Percentiles rank a stretch among this genome's conserved stretches.
Evolutionary conservation across 2,329 filamentous ascomycete species (phyloP).

Genomic region (Diaporthe longicolla): DNA sequence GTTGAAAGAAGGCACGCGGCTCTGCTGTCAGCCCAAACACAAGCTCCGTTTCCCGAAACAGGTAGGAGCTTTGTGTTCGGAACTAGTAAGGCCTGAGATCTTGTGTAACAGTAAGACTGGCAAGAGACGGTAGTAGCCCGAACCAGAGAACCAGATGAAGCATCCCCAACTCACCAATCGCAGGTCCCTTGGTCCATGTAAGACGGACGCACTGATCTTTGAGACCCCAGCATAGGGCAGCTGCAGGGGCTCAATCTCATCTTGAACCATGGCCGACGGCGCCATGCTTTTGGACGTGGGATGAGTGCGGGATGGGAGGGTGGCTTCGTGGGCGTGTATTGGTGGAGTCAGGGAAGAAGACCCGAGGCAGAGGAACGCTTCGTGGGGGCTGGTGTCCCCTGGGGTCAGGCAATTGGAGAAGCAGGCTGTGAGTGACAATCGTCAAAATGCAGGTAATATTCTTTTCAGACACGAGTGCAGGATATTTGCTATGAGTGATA

Average conservation of each 20-base stretch:
- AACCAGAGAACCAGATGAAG: conserved; percentile 21
- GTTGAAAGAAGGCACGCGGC: conserved; percentile 35
- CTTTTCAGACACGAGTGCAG: conserved; percentile 29
- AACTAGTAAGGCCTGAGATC: conserved; percentile 41
- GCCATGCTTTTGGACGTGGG: conserved; percentile 61
- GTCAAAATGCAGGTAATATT: conserved; percentile 28
- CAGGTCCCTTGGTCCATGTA: conserved; percentile 70
- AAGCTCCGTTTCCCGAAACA: conserved; percentile 31
- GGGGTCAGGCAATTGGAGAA: conserved; percentile 8
- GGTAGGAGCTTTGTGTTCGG: conserved; percentile 5
- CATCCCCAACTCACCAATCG: conserved; percentile 63
- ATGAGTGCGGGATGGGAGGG: conserved; percentile 51
- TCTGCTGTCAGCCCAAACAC: conserved; percentile 37
- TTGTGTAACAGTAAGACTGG: conserved; percentile 51
- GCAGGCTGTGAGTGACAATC: conserved; percentile 20
- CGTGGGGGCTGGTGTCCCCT: conserved; percentile 34
- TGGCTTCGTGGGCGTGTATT: conserved; percentile 41
- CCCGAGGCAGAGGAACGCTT: conserved; percentile 24
- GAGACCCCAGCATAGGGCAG: conserved; percentile 59
- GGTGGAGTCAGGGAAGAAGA: conserved; percentile 40
- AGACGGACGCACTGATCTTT: conserved; percentile 66
- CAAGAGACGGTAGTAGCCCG: conserved; percentile 28
- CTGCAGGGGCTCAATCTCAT: conserved; percentile 59
- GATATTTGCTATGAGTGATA: neutral
- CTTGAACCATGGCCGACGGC: conserved; percentile 61